These are phyloP conservation scores for Exsudoporus floridanus DNA, from an alignment of 1,284 basidiomycete species.

Conservation along the genomic window DNA sequence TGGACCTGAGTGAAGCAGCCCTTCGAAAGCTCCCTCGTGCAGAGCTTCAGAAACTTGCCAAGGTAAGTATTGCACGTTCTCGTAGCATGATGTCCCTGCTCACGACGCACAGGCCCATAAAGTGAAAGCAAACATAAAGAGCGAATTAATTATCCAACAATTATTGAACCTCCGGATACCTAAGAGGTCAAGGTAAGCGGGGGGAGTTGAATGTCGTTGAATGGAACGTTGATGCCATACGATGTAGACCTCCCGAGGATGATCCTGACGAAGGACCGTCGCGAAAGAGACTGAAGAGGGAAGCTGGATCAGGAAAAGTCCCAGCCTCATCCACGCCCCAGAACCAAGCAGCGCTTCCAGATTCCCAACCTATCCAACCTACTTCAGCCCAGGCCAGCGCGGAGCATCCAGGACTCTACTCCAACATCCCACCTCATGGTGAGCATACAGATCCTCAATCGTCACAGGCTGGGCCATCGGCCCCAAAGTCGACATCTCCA, in stretches of 20 bases:
- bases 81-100: not conserved
- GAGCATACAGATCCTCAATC: conserved; percentile 1
- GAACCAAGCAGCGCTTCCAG: not conserved
- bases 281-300: conserved; percentile 18
- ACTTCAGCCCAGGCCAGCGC: not conserved
- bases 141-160: conserved; percentile 26
- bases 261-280: conserved; percentile 11
- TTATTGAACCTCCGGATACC: conserved; percentile 9
- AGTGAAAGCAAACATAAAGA: conserved; percentile 31
- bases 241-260: conserved; percentile 13
- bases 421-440: not conserved
- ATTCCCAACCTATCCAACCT: not conserved
- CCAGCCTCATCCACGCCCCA: not conserved
- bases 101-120: conserved; percentile 19
- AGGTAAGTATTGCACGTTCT: conserved; percentile 15
- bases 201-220: not conserved
- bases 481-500: not conserved
- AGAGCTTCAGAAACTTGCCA: conserved; percentile 30
- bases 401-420: not conserved
- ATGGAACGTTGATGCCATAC: not conserved
- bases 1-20: conserved; percentile 11
- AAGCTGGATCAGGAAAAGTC: not conserved
- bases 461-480: conserved; percentile 3
- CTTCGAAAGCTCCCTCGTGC: conserved; percentile 30
- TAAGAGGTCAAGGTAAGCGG: conserved; percentile 14